Evolutionary conservation across 805 yeast genomes (phyloP).

Genomic region (Komagataella populi): DNA sequence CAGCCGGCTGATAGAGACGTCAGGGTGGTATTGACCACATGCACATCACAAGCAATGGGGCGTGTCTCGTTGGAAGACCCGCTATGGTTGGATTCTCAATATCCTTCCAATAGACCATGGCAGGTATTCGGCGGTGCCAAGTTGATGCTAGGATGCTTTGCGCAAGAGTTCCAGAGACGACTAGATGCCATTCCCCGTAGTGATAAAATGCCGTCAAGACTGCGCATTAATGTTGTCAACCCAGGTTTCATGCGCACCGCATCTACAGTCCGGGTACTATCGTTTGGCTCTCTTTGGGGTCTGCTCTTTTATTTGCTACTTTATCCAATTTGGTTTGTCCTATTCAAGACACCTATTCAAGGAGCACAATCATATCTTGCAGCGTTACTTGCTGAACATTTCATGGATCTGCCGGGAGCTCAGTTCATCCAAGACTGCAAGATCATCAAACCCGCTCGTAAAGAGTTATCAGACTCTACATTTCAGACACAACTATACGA

Average conservation of each 20-base stretch:
- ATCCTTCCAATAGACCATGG: constrained; percentile 56
- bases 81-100: constrained; percentile 44
- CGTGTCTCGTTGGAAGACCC: constrained; percentile 48
- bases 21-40: constrained; percentile 63
- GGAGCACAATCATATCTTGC: constrained; percentile 73
- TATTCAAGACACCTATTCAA: constrained; percentile 58
- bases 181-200: constrained; percentile 45
- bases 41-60: constrained; percentile 68
- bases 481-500: constrained; percentile 50
- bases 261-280: constrained; percentile 62
- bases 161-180: constrained; percentile 63
- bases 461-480: constrained; percentile 46
- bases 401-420: constrained; percentile 50
- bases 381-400: constrained; percentile 60
- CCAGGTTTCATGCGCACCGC: constrained; percentile 92
- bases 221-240: constrained; percentile 63
- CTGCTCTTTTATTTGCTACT: constrained; percentile 44
- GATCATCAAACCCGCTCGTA: constrained; percentile 36
- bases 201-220: constrained; percentile 59
- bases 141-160: constrained; percentile 60
- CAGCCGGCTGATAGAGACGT: constrained; percentile 97
- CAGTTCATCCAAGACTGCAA: constrained; percentile 64
- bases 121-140: constrained; percentile 74
- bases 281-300: constrained; percentile 58
- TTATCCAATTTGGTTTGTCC: constrained; percentile 75